These are phyloP conservation scores for Garcia nutans DNA, from an alignment of 345 rosid genomes.

Conservation along the genomic window DNA sequence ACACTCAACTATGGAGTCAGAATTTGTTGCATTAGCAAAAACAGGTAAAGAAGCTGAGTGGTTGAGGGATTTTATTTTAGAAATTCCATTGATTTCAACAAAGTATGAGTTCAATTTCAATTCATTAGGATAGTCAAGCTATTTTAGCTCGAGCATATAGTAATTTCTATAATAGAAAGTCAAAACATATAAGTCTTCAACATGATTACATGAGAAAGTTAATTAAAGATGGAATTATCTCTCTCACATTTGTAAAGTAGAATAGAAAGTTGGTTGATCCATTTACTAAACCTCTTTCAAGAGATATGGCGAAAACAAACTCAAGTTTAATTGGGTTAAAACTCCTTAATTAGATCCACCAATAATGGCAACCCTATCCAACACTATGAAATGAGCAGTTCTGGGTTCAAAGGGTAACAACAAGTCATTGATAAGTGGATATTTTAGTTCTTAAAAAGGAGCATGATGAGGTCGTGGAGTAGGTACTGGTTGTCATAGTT, in stretches of 20 bases:
- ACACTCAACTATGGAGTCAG: background rate
- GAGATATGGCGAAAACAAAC: background rate
- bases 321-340: background rate
- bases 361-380: constrained; percentile 1
- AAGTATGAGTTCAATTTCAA: no score
- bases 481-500: background rate
- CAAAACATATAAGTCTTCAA: no score
- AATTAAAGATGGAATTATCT: no score
- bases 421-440: background rate
- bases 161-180: no score
- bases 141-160: no score
- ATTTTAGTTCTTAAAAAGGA: background rate
- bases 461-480: background rate
- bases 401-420: background rate
- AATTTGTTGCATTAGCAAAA: no score
- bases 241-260: background rate
- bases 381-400: background rate
- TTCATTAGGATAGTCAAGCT: no score
- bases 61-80: no score
- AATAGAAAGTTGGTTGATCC: background rate
- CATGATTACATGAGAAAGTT: no score
- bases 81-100: no score
- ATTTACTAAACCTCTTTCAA: background rate
- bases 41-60: no score
- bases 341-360: constrained; percentile 2